phyloP scores from a whole-genome alignment of 2,329 filamentous ascomycete genomes.

The Ascochyta fabae region DNA sequence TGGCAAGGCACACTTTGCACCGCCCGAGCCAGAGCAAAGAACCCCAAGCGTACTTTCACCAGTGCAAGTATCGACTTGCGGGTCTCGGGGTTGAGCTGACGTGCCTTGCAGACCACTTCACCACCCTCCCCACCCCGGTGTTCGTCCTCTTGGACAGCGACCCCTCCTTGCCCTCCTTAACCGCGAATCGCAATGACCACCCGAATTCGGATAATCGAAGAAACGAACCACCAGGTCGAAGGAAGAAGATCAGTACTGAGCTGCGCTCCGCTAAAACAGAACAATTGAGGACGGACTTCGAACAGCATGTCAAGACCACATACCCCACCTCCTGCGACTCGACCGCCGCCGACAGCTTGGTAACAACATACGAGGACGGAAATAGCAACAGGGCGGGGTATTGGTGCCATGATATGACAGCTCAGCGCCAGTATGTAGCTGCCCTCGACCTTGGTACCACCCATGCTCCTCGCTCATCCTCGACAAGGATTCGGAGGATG shows the following conservation, averaged over 20 bases:
- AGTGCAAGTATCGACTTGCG: not conserved
- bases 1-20: not conserved
- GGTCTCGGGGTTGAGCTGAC: not conserved
- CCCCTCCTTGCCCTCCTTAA: not conserved
- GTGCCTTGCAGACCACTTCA: not conserved
- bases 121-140: not conserved
- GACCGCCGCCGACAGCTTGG: not conserved
- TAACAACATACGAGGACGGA: not conserved
- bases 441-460: not conserved
- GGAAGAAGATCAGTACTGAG: conserved; percentile 2
- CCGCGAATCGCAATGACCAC: not conserved
- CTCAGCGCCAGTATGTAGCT: not conserved
- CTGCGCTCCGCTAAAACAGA: conserved; percentile 3
- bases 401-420: not conserved
- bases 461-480: not conserved
- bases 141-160: not conserved
- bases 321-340: not conserved
- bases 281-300: not conserved
- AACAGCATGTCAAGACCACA: not conserved
- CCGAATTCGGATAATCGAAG: too few relatives aligned
- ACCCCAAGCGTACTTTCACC: not conserved
- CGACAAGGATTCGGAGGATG: not conserved
- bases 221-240: not conserved
- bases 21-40: not conserved
- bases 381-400: too few relatives aligned